Evolutionary conservation across 306 rosid species (phyloP), one percentile per base, ranked within the genome.

Genomic region (Cucurbita pepo): DNA sequence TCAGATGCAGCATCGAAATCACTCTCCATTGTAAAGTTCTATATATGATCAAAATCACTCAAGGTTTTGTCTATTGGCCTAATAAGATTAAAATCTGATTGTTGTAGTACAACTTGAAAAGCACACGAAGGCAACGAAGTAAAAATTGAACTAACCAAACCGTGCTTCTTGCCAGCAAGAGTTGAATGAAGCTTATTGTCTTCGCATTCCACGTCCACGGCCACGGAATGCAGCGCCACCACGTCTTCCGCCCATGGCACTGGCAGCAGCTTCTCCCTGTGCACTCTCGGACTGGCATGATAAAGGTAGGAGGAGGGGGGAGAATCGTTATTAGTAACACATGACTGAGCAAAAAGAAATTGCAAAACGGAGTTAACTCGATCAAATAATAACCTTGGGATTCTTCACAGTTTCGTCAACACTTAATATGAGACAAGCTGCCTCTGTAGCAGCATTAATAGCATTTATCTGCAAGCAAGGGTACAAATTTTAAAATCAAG

Each of bases 211-310:
- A 5, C 99, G 84, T 40, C 99, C 99, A 8, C 96, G 91, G 9
- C 97, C 98, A 34, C 90, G 96, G 75, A 90, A 88, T 62, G 58
- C 88, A 40, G 75, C 83, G 14, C 93, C 93, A 67, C 96, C 97
- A 22, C 97, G 99, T 82, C 99, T 82, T 38, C 97, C 92, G 3
- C 96, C 99, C 97, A 95, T 95, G 79, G 99, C 96, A 77, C 98
- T 72, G 2, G 98, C 98, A 44, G 98, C 97, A 55, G 99, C 99
- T 43, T 95, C 99, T 79, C 97, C 99, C 52, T 95, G 99, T 36
- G 99, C 99, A 63, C 99, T 95, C 81, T 95, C 99, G 7, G 99
- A 95, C 99, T 95, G 84, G 85, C 83, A 84, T 4, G 50, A 41
- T 5, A 45, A 72, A 62, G 45, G 79, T 56, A 30, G 55, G 40